Evolutionary conservation across 2,329 filamentous ascomycete species (phyloP), one percentile per base, ranked within the genome.

Genomic region (Dactylella cylindrospora): DNA sequence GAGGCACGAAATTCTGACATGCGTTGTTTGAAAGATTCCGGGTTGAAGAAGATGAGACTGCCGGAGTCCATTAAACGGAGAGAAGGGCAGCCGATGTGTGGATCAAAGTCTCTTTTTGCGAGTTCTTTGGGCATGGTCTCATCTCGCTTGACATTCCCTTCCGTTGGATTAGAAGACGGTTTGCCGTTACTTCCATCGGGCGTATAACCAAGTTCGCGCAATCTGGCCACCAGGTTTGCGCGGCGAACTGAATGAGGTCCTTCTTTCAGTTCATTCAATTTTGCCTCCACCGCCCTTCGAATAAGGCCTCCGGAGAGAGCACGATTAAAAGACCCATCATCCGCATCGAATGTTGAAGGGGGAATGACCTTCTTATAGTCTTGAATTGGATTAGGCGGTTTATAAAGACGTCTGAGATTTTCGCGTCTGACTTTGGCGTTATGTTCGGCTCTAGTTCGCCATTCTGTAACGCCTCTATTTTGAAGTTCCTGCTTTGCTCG

Each of bases 251-350:
- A n/a, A 12, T 39, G 17, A 5, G 2, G 5, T 25, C 7, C 10
- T 33, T 23, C 12, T 2, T 2, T 7, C 7, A 2, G n/a, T 7
- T 29, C 1, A 20, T 19, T n/a, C n/a, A n/a, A n/a, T n/a, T n/a
- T n/a, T n/a, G n/a, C n/a, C n/a, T n/a, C 7, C 22, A 9, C 5
- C 15, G 5, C 13, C 19, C 10, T 20, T 10, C 7, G 22, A 17
- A 19, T 22, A 12, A 3, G 3, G 8, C 19, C 7, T 22, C 12
- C 22, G 3, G 41, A 10, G 15, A 62, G 41, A n/a, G 57, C 29
- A 15, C 50, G 49, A n/a, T 20, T 44, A 9, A 62, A 62, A 7
- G 57, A 62, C 3, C 57, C 49, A 25, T 62, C 57, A 45, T 62
- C 57, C n/a, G 49, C 49, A 26, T 49, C 33, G 40, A 44, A 62